These are phyloP conservation scores for Zygosaccharomyces lentus DNA, from an alignment of 805 yeast genomes.

Conservation along the genomic window DNA sequence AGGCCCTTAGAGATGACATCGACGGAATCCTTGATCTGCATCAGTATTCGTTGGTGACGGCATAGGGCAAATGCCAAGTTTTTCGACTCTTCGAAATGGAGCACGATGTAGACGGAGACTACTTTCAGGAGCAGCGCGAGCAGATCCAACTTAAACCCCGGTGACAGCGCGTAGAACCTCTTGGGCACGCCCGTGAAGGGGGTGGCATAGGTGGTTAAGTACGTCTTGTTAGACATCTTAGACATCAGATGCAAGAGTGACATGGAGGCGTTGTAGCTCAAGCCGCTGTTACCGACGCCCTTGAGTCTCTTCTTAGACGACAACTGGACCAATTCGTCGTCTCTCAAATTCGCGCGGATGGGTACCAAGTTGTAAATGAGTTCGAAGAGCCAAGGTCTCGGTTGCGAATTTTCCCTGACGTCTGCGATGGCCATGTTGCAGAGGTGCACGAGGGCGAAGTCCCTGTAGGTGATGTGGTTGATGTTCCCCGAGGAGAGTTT, in stretches of 20 bases:
- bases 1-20: slow-evolving; percentile 20
- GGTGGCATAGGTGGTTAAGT: slow-evolving; percentile 24
- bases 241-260: slow-evolving; percentile 41
- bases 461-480: slow-evolving; percentile 52
- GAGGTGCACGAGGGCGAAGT: slow-evolving; percentile 54
- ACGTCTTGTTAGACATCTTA: slow-evolving; percentile 28
- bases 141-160: slow-evolving; percentile 47
- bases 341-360: slow-evolving; percentile 24
- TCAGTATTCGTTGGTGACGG: slow-evolving; percentile 35
- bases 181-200: not conserved
- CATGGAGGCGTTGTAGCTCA: slow-evolving; percentile 50
- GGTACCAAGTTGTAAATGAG: slow-evolving; percentile 59
- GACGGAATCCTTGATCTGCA: slow-evolving; percentile 27
- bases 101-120: slow-evolving; percentile 48
- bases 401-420: slow-evolving; percentile 33
- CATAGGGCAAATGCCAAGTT: slow-evolving; percentile 49
- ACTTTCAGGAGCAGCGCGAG: slow-evolving; percentile 57
- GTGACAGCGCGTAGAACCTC: slow-evolving; percentile 19
- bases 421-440: slow-evolving; percentile 41
- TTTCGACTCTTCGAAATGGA: slow-evolving; percentile 49
- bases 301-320: slow-evolving; percentile 31
- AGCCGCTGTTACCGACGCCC: slow-evolving; percentile 35
- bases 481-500: slow-evolving; percentile 39
- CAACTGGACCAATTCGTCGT: slow-evolving; percentile 19
- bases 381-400: slow-evolving; percentile 49